Base-by-base conservation (phyloP, 139 green algal species). In the Micractinium conductrix region DNA sequence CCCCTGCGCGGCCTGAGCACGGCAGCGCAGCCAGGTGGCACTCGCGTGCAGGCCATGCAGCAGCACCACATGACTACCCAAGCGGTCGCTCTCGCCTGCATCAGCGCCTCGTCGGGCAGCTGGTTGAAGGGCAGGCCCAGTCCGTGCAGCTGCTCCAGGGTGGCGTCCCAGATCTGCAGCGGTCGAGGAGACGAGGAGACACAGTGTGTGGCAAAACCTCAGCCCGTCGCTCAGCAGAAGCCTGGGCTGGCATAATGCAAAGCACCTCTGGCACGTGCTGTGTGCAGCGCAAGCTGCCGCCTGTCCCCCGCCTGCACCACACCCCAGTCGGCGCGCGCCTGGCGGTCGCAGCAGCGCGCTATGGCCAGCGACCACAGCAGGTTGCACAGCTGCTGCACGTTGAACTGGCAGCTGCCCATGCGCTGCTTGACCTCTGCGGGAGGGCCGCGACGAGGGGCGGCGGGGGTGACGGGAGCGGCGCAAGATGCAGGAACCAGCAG, bases 331-430 rank as follows among this genome's bases (percentile, higher is more conserved):
- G 86, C 69, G 71, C 89, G 90, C 30, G 79, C 16, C 37, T 73
- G 16, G 8, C n/a, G 40, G n/a, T 87, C 43, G n/a, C 83, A 81
- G 1, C 58, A 76, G 58, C 91, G 83, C 21, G 86, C 62, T n/a
- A 95, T 80, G 79, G 79, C 80, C 45, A 93, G 69, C 17, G 70
- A 70, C 92, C 92, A 95, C 55, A 91, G 74, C 78, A 95, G 38
- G 85, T 93, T 93, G 81, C 73, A 83, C 12, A 91, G 73, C 87
- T 95, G 91, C 84, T 94, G 90, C 16, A 80, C 53, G 26, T 85
- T 91, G 81, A 94, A 88, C 24, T 70, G 28, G 44, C 85, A 73
- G 30, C 19, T 42, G 28, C 4, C 44, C 67, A 85, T 53, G n/a
- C 80, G 84, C 28, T 8, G 28, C 50, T 44, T 38, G 10, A 91